Conservation (phyloP, 2,329 filamentous ascomycete species). For the Xylaria hypoxylon region DNA sequence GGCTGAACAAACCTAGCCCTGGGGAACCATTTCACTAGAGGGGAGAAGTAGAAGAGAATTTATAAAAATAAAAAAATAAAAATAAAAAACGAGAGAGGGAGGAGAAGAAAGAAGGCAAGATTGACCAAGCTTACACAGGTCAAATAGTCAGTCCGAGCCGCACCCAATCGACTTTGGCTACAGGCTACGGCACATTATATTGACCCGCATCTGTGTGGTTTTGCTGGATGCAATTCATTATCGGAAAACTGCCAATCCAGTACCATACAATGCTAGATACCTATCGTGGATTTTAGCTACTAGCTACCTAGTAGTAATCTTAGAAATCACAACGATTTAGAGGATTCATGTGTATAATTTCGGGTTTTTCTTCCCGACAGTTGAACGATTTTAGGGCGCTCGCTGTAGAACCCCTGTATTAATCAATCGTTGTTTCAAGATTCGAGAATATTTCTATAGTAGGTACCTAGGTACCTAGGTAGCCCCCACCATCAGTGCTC, state of each 20-base stretch:
- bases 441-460: slow-evolving; percentile 53
- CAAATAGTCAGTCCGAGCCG: not conserved
- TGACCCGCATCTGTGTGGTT: not conserved
- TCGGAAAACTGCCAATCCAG: not conserved
- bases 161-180: not conserved
- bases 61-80: not conserved
- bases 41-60: not conserved
- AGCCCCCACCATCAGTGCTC: slow-evolving; percentile 30
- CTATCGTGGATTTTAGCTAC: not conserved
- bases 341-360: slow-evolving; percentile 29
- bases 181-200: not conserved
- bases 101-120: not conserved
- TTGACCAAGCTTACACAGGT: slow-evolving; percentile 4
- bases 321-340: slow-evolving; percentile 8
- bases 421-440: slow-evolving; percentile 32
- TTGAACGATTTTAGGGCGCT: slow-evolving; percentile 6
- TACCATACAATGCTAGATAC: not conserved
- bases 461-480: too few relatives aligned
- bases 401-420: slow-evolving; percentile 6
- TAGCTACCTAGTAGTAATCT: not conserved
- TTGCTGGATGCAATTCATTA: not conserved
- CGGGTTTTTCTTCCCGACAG: slow-evolving; percentile 16
- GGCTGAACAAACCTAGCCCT: slow-evolving; percentile 4
- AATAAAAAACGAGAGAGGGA: too few relatives aligned
- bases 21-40: not conserved